phyloP scores from a whole-genome alignment of 1,139 yeast genomes.

The Kluyveromyces sp. region DNA sequence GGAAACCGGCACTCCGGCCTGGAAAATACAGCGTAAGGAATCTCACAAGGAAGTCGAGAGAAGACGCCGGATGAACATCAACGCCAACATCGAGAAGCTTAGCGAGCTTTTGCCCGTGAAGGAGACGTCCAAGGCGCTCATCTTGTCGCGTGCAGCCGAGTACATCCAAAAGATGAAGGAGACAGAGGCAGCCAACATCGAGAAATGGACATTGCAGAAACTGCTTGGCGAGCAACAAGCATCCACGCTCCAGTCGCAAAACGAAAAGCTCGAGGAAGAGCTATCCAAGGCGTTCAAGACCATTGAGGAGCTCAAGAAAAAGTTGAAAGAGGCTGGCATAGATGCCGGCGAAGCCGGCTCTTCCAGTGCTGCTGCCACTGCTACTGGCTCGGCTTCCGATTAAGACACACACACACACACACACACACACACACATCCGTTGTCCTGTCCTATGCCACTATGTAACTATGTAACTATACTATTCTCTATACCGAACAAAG shows the following conservation, averaged over 20 bases:
- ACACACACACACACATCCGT: too few relatives aligned
- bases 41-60: conserved; percentile 98
- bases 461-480: too few relatives aligned
- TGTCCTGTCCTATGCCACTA: too few relatives aligned
- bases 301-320: conserved; percentile 69
- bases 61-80: conserved; percentile 88
- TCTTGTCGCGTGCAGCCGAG: conserved; percentile 80
- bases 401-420: too few relatives aligned
- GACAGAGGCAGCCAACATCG: conserved; percentile 78
- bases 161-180: conserved; percentile 83
- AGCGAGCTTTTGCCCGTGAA: conserved; percentile 75
- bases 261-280: conserved; percentile 70
- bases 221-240: conserved; percentile 86
- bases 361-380: too few relatives aligned
- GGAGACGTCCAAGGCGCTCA: conserved; percentile 88
- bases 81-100: conserved; percentile 78
- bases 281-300: conserved; percentile 90
- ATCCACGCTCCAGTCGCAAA: conserved; percentile 70
- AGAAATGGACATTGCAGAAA: conserved; percentile 91
- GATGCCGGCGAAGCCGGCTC: too few relatives aligned
- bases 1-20: conserved; percentile 69
- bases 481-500: too few relatives aligned
- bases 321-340: conserved; percentile 14
- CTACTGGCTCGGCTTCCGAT: too few relatives aligned
- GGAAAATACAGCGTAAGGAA: conserved; percentile 79